Evolutionary conservation across 352 stramenopile genomes (phyloP).

Genomic region (Phytophthora sp.): DNA sequence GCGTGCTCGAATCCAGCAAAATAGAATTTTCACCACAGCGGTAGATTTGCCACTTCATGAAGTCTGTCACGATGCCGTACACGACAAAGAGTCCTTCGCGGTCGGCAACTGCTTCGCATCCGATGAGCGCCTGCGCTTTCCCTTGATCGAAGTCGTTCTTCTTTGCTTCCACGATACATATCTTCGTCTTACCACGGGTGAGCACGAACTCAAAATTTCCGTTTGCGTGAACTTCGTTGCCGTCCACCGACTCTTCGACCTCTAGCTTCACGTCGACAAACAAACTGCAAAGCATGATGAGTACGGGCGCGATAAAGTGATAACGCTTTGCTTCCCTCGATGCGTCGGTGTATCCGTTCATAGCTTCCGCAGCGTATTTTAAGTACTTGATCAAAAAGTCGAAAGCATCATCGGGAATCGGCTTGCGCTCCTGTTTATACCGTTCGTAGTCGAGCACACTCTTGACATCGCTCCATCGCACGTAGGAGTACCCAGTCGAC

Average conservation of each 20-base stretch:
- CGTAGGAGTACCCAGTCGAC: too few species aligned
- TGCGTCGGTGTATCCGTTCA: slow-evolving; percentile 3
- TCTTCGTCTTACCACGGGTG: slow-evolving; percentile 29
- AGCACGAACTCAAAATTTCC: slow-evolving; percentile 42
- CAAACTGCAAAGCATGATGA: slow-evolving; percentile 17
- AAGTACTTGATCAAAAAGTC: slow-evolving; percentile 15
- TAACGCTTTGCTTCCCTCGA: slow-evolving; percentile 20
- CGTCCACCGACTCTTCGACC: slow-evolving; percentile 20
- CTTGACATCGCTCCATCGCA: too few species aligned
- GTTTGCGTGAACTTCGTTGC: slow-evolving; percentile 28
- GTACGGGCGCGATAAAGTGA: slow-evolving; percentile 10
- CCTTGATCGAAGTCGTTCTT: slow-evolving; percentile 31
- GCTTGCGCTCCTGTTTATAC: too few species aligned
- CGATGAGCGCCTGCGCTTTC: slow-evolving; percentile 28
- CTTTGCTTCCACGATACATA: slow-evolving; percentile 35
- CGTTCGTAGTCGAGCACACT: too few species aligned
- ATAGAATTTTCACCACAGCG: slow-evolving; percentile 12
- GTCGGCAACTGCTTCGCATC: slow-evolving; percentile 33
- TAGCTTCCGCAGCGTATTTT: slow-evolving; percentile 1
- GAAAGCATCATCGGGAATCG: too few species aligned
- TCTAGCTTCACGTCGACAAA: slow-evolving; percentile 16
- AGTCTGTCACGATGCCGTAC: slow-evolving; percentile 34
- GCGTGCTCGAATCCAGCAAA: too few species aligned
- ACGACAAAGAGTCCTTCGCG: slow-evolving; percentile 19
- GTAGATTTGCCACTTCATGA: slow-evolving; percentile 21